Evolutionary conservation across 305 asterid species (phyloP).

Genomic region (Solanum hybrid): DNA sequence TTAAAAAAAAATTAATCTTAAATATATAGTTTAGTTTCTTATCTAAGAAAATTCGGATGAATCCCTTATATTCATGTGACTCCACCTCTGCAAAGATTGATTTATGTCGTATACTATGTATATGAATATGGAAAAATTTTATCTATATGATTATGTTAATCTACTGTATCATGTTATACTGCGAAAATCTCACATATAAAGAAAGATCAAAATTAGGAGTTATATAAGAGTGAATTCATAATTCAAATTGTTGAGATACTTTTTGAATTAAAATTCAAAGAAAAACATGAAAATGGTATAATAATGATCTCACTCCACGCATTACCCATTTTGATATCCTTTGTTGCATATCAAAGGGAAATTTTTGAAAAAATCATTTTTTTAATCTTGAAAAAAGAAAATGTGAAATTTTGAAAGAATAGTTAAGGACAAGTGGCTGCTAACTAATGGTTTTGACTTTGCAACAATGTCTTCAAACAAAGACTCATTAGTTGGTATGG

Average conservation of each 20-base stretch:
- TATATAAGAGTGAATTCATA: not conserved
- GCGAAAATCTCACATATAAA: not conserved
- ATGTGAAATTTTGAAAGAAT: not conserved
- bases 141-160: not conserved
- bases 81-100: not conserved
- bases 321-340: not conserved
- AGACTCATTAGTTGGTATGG: conserved; percentile 54
- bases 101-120: no score
- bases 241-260: no score
- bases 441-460: conserved; percentile 43
- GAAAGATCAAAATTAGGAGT: not conserved
- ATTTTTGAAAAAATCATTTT: not conserved
- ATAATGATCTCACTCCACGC: not conserved
- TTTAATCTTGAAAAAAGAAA: not conserved
- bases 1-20: not conserved
- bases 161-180: not conserved
- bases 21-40: no score
- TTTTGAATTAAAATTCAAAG: no score
- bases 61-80: no score
- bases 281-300: no score
- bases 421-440: conserved; percentile 29
- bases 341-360: not conserved
- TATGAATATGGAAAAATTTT: not conserved
- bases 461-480: conserved; percentile 16
- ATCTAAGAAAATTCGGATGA: no score